These are phyloP conservation scores for Nevesoporus exiguus DNA, from an alignment of 768 basidiomycete genomes.

Conservation along the genomic window DNA sequence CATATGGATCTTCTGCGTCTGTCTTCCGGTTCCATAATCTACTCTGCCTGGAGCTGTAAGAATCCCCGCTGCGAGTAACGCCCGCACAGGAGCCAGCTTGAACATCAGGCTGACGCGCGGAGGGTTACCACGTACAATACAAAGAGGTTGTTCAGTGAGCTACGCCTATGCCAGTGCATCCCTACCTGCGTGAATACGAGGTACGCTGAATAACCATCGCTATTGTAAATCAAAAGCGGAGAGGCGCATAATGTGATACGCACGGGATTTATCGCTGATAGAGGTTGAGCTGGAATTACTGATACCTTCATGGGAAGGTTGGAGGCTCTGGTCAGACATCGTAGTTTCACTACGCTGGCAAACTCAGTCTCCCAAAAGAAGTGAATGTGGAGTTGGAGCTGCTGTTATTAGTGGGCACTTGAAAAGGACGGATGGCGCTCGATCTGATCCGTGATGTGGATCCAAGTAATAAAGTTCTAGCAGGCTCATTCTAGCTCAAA, in stretches of 20 bases:
- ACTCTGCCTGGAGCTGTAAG: constrained; percentile 10
- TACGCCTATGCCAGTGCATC: constrained; percentile 1
- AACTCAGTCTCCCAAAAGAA: no score
- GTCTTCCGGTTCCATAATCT: not conserved
- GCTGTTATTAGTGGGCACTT: no score
- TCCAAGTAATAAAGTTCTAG: no score
- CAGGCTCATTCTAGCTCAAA: no score
- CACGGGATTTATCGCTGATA: not conserved
- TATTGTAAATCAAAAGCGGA: not conserved
- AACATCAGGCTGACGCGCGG: not conserved
- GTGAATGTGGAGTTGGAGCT: no score
- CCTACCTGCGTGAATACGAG: not conserved
- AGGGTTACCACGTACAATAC: constrained; percentile 5
- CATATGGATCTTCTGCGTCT: not conserved
- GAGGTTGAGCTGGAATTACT: not conserved
- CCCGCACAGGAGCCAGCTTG: not conserved
- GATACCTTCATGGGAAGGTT: not conserved
- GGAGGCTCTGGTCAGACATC: not conserved
- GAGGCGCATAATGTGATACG: not conserved
- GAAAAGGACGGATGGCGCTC: no score
- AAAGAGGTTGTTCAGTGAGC: constrained; percentile 4
- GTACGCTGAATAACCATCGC: not conserved
- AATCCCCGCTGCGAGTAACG: constrained; percentile 6
- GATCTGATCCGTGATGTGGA: no score
- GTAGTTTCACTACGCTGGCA: not conserved